These are phyloP conservation scores for Diaporthe longicolla DNA, from an alignment of 2,329 filamentous ascomycete species.

Conservation along the genomic window DNA sequence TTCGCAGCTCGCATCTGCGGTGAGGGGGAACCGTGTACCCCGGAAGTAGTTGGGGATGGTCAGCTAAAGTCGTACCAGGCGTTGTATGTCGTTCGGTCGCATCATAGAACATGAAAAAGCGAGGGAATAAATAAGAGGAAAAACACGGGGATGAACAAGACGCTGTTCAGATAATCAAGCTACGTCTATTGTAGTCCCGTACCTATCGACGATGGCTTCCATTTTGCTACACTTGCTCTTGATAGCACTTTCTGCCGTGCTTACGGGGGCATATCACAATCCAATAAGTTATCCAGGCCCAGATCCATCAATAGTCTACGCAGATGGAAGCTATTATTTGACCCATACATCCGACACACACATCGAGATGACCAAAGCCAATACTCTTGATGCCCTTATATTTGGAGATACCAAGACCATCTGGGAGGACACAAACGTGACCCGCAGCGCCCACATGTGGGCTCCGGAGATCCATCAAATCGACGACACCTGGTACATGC, in stretches of 20 bases:
- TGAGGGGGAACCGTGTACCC: background rate
- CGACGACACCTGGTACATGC: constrained; percentile 44
- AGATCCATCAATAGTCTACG: constrained; percentile 18
- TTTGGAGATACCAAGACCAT: constrained; percentile 15
- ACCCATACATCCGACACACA: constrained; percentile 17
- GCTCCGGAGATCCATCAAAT: constrained; percentile 45
- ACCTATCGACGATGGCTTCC: background rate
- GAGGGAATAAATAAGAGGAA: background rate
- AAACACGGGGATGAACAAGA: background rate
- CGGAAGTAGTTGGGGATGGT: background rate
- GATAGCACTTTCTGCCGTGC: background rate
- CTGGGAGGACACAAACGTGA: constrained; percentile 17
- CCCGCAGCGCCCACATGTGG: constrained; percentile 39
- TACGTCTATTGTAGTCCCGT: background rate
- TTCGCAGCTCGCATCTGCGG: background rate
- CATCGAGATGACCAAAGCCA: constrained; percentile 26
- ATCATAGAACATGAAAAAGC: background rate
- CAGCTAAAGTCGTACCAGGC: background rate
- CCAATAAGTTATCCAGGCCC: constrained; percentile 12
- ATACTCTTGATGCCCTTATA: constrained; percentile 3
- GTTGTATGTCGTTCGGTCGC: background rate
- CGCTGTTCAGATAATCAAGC: background rate
- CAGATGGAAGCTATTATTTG: constrained; percentile 18
- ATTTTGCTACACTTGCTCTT: background rate
- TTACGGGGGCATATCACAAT: constrained; percentile 7